Base-by-base conservation (phyloP, 2,329 filamentous ascomycete species). In the Xylogone sp. region DNA sequence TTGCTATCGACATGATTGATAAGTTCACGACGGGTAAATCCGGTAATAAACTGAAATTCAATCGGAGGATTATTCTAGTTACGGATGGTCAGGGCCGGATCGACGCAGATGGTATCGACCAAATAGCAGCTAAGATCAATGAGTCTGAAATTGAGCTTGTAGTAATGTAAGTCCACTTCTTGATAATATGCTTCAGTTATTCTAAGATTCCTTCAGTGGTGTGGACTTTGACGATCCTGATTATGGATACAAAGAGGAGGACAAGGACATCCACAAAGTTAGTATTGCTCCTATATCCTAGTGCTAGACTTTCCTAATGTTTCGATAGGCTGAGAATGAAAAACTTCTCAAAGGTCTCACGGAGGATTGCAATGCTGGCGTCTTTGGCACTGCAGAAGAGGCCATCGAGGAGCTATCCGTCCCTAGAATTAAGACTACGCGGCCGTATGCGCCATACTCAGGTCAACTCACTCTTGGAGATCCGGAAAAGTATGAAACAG, bases 201-300 rank as follows among this genome's bases (percentile, higher is more conserved):
- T 45, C 59, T 65, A 55, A 67, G 69, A 52, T 20, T 27, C 24
- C 20, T 43, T 3, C 52, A 92, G 87, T 49, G 94, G 94, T 13
- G 82, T 96, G 18, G 94, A 99, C 67, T 97, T 99, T 68, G 91
- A 99, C 65, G 91, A 97, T 66, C 67, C 82, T 1, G 91, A 96
- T 2, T 96, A 87, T 64, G 92, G 92, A 42, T 88, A 90, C 65
- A 96, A 96, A 68, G 93, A 97, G 71, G 91, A 97, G 67, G 82
- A 88, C 57, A 99, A 99, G 66, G 73, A 85, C 18, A 58, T 67
- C 0, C 66, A 69, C 48, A 97, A 97, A 77, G 84, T 86, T 63
- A 42, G 49, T 48, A 8, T 13, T n/a, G 3, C 13, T 16, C 9
- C 39, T 18, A 29, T 31, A 29, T 27, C 29, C 4, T 13, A 20